Evolutionary conservation across 257 asterid genomes (phyloP).

Genomic region (Salvia rosmarinus): DNA sequence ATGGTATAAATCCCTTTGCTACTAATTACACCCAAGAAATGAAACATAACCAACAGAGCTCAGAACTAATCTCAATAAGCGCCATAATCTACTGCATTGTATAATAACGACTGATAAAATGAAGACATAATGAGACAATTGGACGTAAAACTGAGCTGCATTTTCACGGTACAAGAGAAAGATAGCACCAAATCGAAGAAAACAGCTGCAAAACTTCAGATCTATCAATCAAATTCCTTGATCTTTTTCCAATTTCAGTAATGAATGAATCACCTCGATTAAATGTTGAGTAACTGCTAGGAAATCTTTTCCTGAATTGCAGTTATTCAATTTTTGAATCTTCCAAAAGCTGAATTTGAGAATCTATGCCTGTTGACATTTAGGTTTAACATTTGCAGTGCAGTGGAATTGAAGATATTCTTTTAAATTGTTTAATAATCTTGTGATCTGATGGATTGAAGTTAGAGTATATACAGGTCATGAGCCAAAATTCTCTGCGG

Average conservation of each 20-base stretch:
- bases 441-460: constrained; percentile 31
- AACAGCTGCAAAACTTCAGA: constrained; percentile 34
- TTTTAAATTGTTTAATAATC: constrained; percentile 8
- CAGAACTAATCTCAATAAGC: constrained; percentile 13
- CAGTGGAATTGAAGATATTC: constrained; percentile 25
- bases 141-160: constrained; percentile 28
- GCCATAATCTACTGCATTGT: constrained; percentile 21
- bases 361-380: constrained; percentile 9
- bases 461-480: constrained; percentile 3
- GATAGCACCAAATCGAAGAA: background rate
- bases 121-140: constrained; percentile 12
- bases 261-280: constrained; percentile 40
- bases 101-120: constrained; percentile 26
- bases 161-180: constrained; percentile 19
- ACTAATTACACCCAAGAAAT: constrained; percentile 12
- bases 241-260: background rate
- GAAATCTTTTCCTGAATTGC: background rate
- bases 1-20: background rate
- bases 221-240: constrained; percentile 17
- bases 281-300: constrained; percentile 34
- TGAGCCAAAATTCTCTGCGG: constrained; percentile 32
- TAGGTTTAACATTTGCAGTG: constrained; percentile 19
- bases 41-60: constrained; percentile 14
- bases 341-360: background rate
- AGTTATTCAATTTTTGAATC: constrained; percentile 14